Evolutionary conservation across 805 yeast species (phyloP), one percentile per base, ranked within the genome.

Genomic region (Wickerhamiella brachini): DNA sequence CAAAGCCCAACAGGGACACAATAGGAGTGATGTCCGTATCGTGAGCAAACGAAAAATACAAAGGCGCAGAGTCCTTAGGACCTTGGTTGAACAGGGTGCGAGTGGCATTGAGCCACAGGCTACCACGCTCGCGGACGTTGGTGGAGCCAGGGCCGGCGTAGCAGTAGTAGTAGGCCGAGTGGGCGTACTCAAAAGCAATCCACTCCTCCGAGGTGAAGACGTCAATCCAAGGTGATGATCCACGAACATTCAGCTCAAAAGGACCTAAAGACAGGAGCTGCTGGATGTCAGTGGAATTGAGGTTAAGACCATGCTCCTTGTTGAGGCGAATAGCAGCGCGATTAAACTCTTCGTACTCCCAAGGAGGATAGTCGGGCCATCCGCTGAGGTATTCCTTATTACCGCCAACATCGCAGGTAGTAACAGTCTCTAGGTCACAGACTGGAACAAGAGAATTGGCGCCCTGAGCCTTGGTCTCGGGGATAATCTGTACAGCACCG

Each of bases 1-100:
- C 66, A 42, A 79, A 54, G 3, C 80, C 81, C 39, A 78, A 63
- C 2, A 78, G 69, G 18, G 78, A 62, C 45, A 73, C 70, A 56
- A 73, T 68, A 22, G 72, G 67, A 52, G 75, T 77, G 39, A 78
- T 64, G 57, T 79, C 80, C 23, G 80, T 77, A 61, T 79, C 83
- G 62, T 79, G 83, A 17, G 79, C 70, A 60, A 78, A 78, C 18
- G 71, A 67, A 49, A 72, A 68, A 63, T 72, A 69, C 41, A 79
- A 59, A 54, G 73, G 62, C 7, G 59, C 57, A 12, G 55, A 70
- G 55, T 50, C 44, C 50, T 59, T 62, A 5, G 67, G 66, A n/a
- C 68, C 70, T 44, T 69, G 68, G 58, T 68, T 65, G 54, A 78
- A 67, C 52, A 77, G 60, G 12, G 68, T 62, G 47, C 73, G 65